Evolutionary conservation across 2,329 filamentous ascomycete genomes (phyloP), one percentile per base, ranked within the genome.

Genomic region (Fusarium verticillioides): DNA sequence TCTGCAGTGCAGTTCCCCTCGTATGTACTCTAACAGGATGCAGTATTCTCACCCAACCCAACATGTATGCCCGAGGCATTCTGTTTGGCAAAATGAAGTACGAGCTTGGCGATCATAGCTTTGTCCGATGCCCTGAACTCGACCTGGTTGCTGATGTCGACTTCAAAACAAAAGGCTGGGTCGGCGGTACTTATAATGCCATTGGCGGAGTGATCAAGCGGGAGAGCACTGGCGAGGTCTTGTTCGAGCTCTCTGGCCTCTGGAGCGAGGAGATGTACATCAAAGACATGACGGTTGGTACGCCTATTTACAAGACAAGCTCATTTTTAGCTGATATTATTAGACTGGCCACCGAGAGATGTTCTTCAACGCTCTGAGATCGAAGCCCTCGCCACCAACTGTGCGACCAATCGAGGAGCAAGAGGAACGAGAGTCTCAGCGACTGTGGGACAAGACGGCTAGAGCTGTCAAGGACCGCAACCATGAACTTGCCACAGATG

Each of bases 31-130:
- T 65, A 62, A 76, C 70, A 60, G 66, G 46, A 28, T 47, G 2
- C 47, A 97, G 94, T 83, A 94, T 97, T 79, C 84, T 98, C 59
- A 98, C 96, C 9, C 96, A 99, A 80, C 96, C 96, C 23, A 99
- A 99, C 85, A 99, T 99, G 95, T 99, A 99, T 82, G 96, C 96
- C 28, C 90, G 96, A 70, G 96, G 96, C 40, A 98, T 99, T 68
- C 87, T 99, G 13, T 98, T 99, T 79, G 96, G 96, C 53, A 98
- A 98, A 83, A 98, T 99, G 96, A 98, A 98, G 83, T 99, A 98
- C 83, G 96, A 99, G 85, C 90, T 99, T 12, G 96, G 96, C 73
- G 96, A 98, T 81, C 95, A 97, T 84, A 97, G 95, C 81, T 94
- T 95, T 77, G 94, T 99, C 26, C 90, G 92, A 74, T 98, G 96